Evolutionary conservation across 176 grass and related monocot genomes (phyloP), one percentile per base, ranked within the genome.

Genomic region (Musa beccarii): DNA sequence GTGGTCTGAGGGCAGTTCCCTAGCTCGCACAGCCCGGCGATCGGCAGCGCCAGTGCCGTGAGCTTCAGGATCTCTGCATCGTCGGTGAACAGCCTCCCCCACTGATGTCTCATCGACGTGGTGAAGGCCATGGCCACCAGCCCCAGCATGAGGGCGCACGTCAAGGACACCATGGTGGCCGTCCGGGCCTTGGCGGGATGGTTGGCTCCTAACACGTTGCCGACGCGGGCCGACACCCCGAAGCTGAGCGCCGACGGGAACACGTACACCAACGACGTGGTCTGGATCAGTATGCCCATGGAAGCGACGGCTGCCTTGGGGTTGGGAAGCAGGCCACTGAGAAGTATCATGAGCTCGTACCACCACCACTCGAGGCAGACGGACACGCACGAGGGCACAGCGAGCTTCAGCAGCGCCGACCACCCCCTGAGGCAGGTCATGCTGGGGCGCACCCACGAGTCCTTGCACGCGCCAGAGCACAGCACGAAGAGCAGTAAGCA

Each of bases 231-330:
- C 15, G 95, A 99, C 29, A 88, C 88, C 7, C 95, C 95, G 53
- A 94, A 86, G 71, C 95, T 86, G 14, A 99, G 89, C 23, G 95
- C 88, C 2, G 95, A 99, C 0, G 90, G 95, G 78, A 94, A 99
- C 17, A 99, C 88, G 78, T 99, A 99, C 20, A 99, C 88, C 13
- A 99, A 84, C n/a, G 90, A 91, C 28, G 95, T 99, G 66, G 90
- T 89, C 54, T 99, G 95, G 83, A 99, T 99, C 71, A 99, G 87
- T 23, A 99, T 84, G 11, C 95, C 95, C 95, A 99, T 99, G 59
- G 95, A 99, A 5, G 95, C 91, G 50, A 99, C 90, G 65, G 95
- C 82, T 49, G 90, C 87, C 73, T 80, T 87, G 51, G 90, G 95
- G 63, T 94, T 85, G 68, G 76, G 51, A 1, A 99, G 88, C 59